phyloP scores from a whole-genome alignment of 1,284 basidiomycete genomes.

The Kwoniella shivajii region DNA sequence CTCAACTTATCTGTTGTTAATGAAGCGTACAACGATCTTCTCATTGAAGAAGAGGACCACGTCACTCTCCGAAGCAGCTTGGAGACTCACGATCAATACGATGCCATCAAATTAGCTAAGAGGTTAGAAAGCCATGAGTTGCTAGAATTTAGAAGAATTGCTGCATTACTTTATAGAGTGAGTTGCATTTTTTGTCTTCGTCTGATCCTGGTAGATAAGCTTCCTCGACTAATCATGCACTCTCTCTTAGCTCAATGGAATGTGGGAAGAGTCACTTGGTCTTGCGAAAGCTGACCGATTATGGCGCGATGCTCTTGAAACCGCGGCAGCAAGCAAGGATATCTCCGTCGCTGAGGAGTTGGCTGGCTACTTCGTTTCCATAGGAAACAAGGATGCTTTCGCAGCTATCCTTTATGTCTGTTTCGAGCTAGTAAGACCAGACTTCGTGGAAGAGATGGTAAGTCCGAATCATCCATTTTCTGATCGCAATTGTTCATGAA shows the following conservation, averaged over 20 bases:
- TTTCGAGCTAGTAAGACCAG: slow-evolving; percentile 88
- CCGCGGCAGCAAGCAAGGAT: slow-evolving; percentile 77
- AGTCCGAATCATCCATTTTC: slow-evolving; percentile 11
- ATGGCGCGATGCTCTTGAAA: slow-evolving; percentile 94
- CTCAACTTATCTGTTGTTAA: slow-evolving; percentile 96
- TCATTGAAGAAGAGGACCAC: slow-evolving; percentile 99
- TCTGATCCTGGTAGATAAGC: too few species aligned
- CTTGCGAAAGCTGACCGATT: slow-evolving; percentile 95
- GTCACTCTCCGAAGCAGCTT: slow-evolving; percentile 94
- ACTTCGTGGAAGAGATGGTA: slow-evolving; percentile 84
- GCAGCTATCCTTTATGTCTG: slow-evolving; percentile 85
- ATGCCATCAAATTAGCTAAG: slow-evolving; percentile 83
- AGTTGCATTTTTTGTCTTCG: too few species aligned
- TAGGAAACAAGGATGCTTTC: slow-evolving; percentile 98
- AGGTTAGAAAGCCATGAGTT: slow-evolving; percentile 88
- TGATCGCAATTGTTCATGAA: too few species aligned
- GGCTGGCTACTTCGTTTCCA: slow-evolving; percentile 90
- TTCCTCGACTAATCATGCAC: too few species aligned
- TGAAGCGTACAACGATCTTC: slow-evolving; percentile 92
- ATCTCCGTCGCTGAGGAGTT: slow-evolving; percentile 91
- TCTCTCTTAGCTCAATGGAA: slow-evolving; percentile 73
- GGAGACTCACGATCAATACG: slow-evolving; percentile 97
- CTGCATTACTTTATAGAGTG: slow-evolving; percentile 93
- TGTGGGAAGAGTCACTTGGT: slow-evolving; percentile 93
- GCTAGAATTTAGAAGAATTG: slow-evolving; percentile 91